phyloP scores from a whole-genome alignment of 768 basidiomycete species.

The Naganishia onofrii region DNA sequence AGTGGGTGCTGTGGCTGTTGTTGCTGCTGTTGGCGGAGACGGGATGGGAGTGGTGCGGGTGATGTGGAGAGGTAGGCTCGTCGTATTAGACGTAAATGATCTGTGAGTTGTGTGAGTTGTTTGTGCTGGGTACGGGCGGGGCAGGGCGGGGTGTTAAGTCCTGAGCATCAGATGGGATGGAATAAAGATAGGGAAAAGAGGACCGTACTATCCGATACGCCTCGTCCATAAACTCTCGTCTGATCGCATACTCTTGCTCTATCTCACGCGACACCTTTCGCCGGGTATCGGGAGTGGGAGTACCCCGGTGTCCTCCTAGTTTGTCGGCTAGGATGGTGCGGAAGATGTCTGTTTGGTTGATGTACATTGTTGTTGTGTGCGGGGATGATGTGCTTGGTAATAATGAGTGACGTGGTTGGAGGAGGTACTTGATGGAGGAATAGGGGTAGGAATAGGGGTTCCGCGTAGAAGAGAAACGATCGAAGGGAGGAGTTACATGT shows the following conservation, averaged over 20 bases:
- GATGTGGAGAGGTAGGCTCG: slow-evolving; percentile 77
- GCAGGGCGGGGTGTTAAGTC: not conserved
- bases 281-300: not conserved
- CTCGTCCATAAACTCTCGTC: slow-evolving; percentile 46
- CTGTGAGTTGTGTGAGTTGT: slow-evolving; percentile 42
- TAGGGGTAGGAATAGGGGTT: too few relatives aligned
- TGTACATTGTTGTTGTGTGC: slow-evolving; percentile 25
- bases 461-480: too few relatives aligned
- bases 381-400: too few relatives aligned
- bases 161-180: not conserved
- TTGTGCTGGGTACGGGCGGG: slow-evolving; percentile 39
- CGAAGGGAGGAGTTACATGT: too few relatives aligned
- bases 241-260: slow-evolving; percentile 26
- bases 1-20: slow-evolving; percentile 19
- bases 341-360: slow-evolving; percentile 34
- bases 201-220: slow-evolving; percentile 49
- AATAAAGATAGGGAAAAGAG: not conserved
- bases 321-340: slow-evolving; percentile 28
- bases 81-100: slow-evolving; percentile 69
- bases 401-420: too few relatives aligned
- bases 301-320: not conserved
- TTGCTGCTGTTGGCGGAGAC: slow-evolving; percentile 53
- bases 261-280: slow-evolving; percentile 3
- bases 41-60: slow-evolving; percentile 58
- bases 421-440: too few relatives aligned